phyloP scores from a whole-genome alignment of 139 green algal species.

The Zygnema circumcarinatum region DNA sequence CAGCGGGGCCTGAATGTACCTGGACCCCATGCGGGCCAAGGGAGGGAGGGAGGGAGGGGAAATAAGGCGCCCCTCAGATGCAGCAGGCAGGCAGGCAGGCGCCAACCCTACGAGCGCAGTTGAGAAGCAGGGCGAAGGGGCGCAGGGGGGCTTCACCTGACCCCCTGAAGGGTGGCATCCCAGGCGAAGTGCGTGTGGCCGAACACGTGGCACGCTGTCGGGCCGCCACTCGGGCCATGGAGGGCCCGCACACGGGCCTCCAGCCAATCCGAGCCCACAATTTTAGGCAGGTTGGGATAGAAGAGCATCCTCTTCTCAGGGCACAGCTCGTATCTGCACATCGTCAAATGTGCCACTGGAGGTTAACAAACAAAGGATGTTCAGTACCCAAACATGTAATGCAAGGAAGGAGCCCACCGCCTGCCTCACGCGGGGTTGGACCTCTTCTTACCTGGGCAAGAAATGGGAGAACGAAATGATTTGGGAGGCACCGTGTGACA shows the following conservation, averaged over 20 bases:
- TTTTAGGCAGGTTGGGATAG: constrained; percentile 79
- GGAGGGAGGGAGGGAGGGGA: background rate
- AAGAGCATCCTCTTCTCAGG: constrained; percentile 86
- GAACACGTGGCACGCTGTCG: constrained; percentile 69
- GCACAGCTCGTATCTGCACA: constrained; percentile 68
- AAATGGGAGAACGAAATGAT: constrained; percentile 65
- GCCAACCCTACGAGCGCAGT: too few species aligned
- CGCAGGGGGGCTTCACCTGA: constrained; percentile 25
- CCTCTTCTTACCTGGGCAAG: constrained; percentile 61
- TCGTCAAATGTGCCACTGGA: background rate
- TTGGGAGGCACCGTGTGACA: background rate
- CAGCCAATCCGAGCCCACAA: constrained; percentile 71
- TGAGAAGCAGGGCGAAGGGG: too few species aligned
- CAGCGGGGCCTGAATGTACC: constrained; percentile 80
- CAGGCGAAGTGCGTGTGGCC: constrained; percentile 86
- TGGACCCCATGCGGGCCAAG: background rate
- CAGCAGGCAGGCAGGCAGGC: background rate
- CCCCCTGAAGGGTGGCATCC: constrained; percentile 68
- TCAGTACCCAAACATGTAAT: background rate
- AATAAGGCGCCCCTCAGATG: background rate
- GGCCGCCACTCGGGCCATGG: background rate
- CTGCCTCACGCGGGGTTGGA: background rate
- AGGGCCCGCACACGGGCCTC: constrained; percentile 66
- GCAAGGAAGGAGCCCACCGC: background rate
- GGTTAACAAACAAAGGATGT: background rate